Conservation (phyloP, 164 flowering plant genomes). For the Platanus orientalis region DNA sequence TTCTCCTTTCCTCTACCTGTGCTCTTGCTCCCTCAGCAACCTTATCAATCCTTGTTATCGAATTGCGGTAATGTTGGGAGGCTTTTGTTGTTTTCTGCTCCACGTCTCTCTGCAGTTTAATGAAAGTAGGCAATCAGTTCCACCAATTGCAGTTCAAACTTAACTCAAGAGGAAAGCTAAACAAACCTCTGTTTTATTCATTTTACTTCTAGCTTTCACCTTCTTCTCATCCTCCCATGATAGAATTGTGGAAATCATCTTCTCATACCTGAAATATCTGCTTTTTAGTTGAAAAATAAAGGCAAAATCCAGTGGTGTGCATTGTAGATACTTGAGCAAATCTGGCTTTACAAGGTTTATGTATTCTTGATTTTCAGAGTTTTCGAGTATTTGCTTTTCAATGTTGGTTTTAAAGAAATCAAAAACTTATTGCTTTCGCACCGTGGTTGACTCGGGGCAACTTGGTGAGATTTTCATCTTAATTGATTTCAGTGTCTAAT, state of each 20-base stretch:
- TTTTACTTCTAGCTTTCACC: constrained; percentile 33
- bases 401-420: neutral
- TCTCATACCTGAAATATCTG: constrained; percentile 49
- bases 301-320: neutral
- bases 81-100: constrained; percentile 38
- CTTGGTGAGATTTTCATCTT: neutral
- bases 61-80: constrained; percentile 34
- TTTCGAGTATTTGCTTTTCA: neutral
- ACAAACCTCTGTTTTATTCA: constrained; percentile 57
- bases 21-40: constrained; percentile 54
- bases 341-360: no score
- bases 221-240: constrained; percentile 72
- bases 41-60: constrained; percentile 50
- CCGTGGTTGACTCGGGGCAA: no score
- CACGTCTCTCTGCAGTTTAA: constrained; percentile 38
- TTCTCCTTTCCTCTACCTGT: constrained; percentile 49
- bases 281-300: constrained; percentile 3
- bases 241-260: constrained; percentile 34
- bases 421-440: no score
- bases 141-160: neutral
- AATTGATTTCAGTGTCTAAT: no score
- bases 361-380: neutral
- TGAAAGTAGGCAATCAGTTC: neutral
- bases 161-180: neutral
- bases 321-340: no score